Evolutionary conservation across 169 alveolate genomes (phyloP).

Genomic region (Plasmodium inui): DNA sequence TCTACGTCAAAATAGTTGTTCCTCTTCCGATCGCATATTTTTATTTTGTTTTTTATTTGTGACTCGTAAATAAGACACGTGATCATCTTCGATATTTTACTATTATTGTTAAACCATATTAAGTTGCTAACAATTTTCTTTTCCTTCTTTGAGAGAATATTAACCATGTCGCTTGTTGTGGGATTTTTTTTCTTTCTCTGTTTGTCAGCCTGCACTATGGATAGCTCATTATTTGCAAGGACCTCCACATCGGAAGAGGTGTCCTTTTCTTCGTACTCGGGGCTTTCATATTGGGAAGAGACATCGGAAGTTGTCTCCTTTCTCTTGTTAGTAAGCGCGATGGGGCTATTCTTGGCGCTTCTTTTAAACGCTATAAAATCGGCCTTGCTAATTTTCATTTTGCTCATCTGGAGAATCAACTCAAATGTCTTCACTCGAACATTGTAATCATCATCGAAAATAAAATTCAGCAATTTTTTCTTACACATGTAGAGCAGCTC

Average conservation of each 20-base stretch:
- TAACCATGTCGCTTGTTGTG: neutral
- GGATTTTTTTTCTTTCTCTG: neutral
- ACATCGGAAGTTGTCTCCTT: neutral
- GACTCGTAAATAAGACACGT: conserved; percentile 65
- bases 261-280: neutral
- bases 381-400: conserved; percentile 47
- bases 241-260: neutral
- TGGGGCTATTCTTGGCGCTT: neutral
- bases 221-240: neutral
- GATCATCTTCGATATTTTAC: conserved; percentile 47
- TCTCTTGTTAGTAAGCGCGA: neutral
- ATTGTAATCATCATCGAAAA: conserved; percentile 63
- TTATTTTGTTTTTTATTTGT: conserved; percentile 58
- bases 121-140: conserved; percentile 61
- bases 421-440: conserved; percentile 72
- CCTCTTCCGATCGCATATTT: conserved; percentile 15
- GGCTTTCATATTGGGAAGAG: conserved; percentile 17
- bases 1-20: conserved; percentile 61
- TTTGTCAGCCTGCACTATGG: neutral
- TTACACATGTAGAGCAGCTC: conserved; percentile 56
- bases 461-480: conserved; percentile 62
- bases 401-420: conserved; percentile 66
- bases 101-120: conserved; percentile 74
- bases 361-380: conserved; percentile 33
- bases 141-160: conserved; percentile 54